phyloP scores from a whole-genome alignment of 1,284 basidiomycete genomes.

The Tilletia caries region DNA sequence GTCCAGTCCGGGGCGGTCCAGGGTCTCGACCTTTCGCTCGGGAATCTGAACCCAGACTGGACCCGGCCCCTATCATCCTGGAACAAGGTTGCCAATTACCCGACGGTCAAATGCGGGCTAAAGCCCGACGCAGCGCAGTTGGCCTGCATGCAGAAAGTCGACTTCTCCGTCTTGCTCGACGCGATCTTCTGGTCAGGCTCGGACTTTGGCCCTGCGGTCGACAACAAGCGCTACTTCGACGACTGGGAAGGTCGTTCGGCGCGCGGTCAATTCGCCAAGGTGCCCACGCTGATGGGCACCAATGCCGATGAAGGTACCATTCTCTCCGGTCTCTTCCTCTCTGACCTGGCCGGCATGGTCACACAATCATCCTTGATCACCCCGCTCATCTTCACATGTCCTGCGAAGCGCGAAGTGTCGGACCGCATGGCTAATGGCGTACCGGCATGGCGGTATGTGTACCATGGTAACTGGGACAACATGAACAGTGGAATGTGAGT shows the following conservation, averaged over 20 bases:
- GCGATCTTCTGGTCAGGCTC: background rate
- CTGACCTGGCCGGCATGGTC: background rate
- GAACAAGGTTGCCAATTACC: background rate
- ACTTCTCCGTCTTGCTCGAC: background rate
- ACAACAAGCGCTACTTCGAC: background rate
- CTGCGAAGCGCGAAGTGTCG: background rate
- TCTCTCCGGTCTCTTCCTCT: background rate
- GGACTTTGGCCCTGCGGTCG: background rate
- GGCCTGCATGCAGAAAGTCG: background rate
- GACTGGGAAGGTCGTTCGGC: background rate
- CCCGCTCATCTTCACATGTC: constrained; percentile 4
- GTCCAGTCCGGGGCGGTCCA: background rate
- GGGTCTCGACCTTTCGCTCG: background rate
- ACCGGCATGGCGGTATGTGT: background rate
- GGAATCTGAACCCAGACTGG: background rate
- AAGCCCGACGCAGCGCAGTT: background rate
- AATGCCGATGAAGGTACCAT: background rate
- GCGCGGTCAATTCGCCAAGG: background rate
- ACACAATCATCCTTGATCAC: background rate
- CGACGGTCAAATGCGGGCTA: background rate
- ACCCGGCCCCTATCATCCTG: background rate
- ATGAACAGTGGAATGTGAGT: constrained; percentile 2
- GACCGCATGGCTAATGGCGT: background rate
- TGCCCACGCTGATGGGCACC: background rate
- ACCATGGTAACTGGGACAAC: constrained; percentile 9